These are phyloP conservation scores for Emiliania huxleyi DNA, from an alignment of 78 protist genomes.

Conservation along the genomic window DNA sequence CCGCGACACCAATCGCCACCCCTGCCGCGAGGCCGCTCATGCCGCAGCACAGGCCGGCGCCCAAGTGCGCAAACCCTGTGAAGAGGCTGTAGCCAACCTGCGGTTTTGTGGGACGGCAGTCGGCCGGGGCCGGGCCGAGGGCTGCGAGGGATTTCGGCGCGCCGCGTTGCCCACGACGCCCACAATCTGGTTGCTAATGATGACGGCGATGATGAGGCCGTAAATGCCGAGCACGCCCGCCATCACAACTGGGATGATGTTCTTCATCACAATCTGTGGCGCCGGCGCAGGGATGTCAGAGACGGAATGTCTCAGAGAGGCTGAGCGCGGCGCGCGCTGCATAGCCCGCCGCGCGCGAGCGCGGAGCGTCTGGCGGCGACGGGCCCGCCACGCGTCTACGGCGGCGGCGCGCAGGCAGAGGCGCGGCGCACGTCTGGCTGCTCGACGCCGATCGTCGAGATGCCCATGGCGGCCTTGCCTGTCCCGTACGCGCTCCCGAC, in stretches of 20 bases:
- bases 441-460: conserved; percentile 92
- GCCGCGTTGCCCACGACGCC: not conserved
- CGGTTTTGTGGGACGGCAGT: too few species aligned
- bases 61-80: conserved; percentile 64
- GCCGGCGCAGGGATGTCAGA: too few species aligned
- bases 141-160: not conserved
- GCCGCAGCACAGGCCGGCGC: conserved; percentile 61
- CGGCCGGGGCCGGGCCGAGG: too few species aligned
- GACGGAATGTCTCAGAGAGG: too few species aligned
- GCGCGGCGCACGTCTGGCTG: not conserved
- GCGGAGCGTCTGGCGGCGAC: too few species aligned
- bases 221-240: conserved; percentile 99
- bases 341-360: too few species aligned
- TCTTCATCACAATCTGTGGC: conserved; percentile 90
- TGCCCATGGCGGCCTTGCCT: conserved; percentile 96
- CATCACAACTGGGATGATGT: conserved; percentile 92
- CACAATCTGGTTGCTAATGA: conserved; percentile 59
- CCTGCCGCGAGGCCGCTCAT: conserved; percentile 95
- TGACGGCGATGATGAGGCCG: conserved; percentile 96
- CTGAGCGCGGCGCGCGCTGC: too few species aligned
- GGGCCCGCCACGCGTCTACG: too few species aligned
- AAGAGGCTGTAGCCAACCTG: conserved; percentile 1
- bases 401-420: too few species aligned
- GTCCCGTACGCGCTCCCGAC: conserved; percentile 99
- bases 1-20: conserved; percentile 90